Conservation (phyloP, 768 basidiomycete genomes). For the Phaeotremella fagi region DNA sequence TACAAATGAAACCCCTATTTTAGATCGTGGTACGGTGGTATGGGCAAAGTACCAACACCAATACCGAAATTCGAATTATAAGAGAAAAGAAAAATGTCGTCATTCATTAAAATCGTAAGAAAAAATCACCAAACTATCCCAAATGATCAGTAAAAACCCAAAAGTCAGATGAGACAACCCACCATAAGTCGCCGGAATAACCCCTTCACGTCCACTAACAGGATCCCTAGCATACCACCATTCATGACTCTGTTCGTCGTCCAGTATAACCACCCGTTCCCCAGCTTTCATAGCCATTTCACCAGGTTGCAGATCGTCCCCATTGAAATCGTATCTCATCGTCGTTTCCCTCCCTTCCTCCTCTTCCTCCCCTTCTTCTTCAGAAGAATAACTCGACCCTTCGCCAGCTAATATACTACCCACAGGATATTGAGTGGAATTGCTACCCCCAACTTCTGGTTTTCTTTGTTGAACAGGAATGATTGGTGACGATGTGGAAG, state of each 20-base stretch:
- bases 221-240: conserved; percentile 93
- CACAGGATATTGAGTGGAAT: conserved; percentile 7
- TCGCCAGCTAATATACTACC: not conserved
- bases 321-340: conserved; percentile 45
- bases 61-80: no score
- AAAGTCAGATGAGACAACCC: conserved; percentile 6
- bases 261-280: conserved; percentile 44
- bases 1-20: no score
- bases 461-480: conserved; percentile 6
- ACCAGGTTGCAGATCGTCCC: conserved; percentile 43
- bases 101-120: no score
- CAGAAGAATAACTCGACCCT: conserved; percentile 6
- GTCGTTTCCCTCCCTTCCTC: conserved; percentile 45
- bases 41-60: no score
- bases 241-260: conserved; percentile 58
- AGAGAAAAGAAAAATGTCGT: no score
- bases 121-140: not conserved
- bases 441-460: no score
- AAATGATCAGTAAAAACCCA: not conserved
- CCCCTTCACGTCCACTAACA: conserved; percentile 74
- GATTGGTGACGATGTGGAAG: conserved; percentile 17
- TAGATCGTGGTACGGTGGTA: no score
- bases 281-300: conserved; percentile 46
- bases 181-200: conserved; percentile 79
- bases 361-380: conserved; percentile 30